Percentiles rank a stretch among this genome's conserved stretches.
These are phyloP conservation scores for Gnomoniopsis smithogilvyi DNA, from an alignment of 2,329 filamentous ascomycete genomes.

Conservation along the genomic window DNA sequence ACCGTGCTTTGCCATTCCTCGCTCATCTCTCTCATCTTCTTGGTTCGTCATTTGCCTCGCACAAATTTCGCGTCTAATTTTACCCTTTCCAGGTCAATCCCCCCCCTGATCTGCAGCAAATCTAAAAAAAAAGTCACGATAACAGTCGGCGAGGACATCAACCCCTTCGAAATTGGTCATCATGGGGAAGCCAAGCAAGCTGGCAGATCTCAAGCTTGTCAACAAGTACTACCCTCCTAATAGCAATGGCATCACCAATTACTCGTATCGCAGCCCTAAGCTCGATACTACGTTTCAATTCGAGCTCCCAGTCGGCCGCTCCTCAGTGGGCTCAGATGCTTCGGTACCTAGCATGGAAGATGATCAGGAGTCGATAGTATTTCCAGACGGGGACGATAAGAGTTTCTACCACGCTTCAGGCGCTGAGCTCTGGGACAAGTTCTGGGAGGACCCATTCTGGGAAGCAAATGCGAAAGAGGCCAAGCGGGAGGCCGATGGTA, in stretches of 20 bases:
- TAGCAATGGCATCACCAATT: slow-evolving; percentile 10
- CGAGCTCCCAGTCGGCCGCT: slow-evolving; percentile 5
- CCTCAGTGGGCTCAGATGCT: slow-evolving; percentile 15
- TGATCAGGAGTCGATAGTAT: slow-evolving; percentile 15
- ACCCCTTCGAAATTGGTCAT: neutral
- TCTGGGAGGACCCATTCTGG: slow-evolving; percentile 18
- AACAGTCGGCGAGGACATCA: neutral
- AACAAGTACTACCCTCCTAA: slow-evolving; percentile 16
- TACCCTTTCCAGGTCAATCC: neutral
- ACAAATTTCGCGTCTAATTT: neutral
- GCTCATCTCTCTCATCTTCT: neutral
- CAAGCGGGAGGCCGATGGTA: neutral
- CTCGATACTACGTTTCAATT: neutral
- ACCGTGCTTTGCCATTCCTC: slow-evolving; percentile 1
- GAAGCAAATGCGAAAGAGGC: slow-evolving; percentile 3
- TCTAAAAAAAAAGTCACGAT: neutral
- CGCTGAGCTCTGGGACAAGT: slow-evolving; percentile 16
- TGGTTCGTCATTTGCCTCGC: slow-evolving; percentile 1
- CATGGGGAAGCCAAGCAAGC: slow-evolving; percentile 14
- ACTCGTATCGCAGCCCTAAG: slow-evolving; percentile 11
- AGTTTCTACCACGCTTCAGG: slow-evolving; percentile 12
- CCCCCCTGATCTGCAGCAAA: neutral
- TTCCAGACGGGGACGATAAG: slow-evolving; percentile 11
- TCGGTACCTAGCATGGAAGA: slow-evolving; percentile 17
- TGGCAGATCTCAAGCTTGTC: slow-evolving; percentile 17